Percentiles rank a stretch among this genome's conserved stretches.
Evolutionary conservation across 2,329 filamentous ascomycete species (phyloP).

Genomic region (Dactylellina cionopaga): DNA sequence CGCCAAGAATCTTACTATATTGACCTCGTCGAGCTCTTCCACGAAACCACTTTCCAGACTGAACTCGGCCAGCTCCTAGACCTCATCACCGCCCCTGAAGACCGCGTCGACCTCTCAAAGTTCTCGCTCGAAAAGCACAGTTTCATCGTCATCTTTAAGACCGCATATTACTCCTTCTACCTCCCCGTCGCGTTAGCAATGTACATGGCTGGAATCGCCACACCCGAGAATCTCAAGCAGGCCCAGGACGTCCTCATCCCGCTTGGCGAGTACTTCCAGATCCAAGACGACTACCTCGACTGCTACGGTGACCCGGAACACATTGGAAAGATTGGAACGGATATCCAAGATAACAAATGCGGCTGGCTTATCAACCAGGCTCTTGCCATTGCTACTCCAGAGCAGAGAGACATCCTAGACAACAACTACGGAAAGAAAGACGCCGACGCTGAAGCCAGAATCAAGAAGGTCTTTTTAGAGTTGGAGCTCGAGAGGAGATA

Average conservation of each 20-base stretch:
- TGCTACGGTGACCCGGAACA: conserved; percentile 92
- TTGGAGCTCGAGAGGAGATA: conserved; percentile 85
- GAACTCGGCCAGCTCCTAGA: conserved; percentile 96
- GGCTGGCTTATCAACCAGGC: conserved; percentile 98
- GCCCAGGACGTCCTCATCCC: conserved; percentile 93
- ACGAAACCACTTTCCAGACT: conserved; percentile 90
- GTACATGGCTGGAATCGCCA: conserved; percentile 84
- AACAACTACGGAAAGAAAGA: conserved; percentile 96
- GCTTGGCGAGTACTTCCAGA: conserved; percentile 98
- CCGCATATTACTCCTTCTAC: conserved; percentile 99
- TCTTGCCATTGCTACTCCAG: conserved; percentile 78
- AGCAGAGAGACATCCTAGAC: conserved; percentile 87
- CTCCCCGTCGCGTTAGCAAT: conserved; percentile 92
- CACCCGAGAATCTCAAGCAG: conserved; percentile 86
- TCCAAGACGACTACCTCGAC: conserved; percentile 98
- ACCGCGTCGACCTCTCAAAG: conserved; percentile 89
- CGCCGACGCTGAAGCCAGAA: conserved; percentile 78
- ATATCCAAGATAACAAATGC: conserved; percentile 99
- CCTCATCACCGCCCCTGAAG: conserved; percentile 93
- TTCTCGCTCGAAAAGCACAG: conserved; percentile 95
- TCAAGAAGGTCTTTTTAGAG: conserved; percentile 90
- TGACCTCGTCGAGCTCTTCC: conserved; percentile 94
- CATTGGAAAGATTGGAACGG: conserved; percentile 98
- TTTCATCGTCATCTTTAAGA: conserved; percentile 99
- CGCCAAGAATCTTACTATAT: conserved; percentile 85